Evolutionary conservation across 2,329 filamentous ascomycete species (phyloP), one percentile per base, ranked within the genome.

Genomic region (Monilinia fructicola): DNA sequence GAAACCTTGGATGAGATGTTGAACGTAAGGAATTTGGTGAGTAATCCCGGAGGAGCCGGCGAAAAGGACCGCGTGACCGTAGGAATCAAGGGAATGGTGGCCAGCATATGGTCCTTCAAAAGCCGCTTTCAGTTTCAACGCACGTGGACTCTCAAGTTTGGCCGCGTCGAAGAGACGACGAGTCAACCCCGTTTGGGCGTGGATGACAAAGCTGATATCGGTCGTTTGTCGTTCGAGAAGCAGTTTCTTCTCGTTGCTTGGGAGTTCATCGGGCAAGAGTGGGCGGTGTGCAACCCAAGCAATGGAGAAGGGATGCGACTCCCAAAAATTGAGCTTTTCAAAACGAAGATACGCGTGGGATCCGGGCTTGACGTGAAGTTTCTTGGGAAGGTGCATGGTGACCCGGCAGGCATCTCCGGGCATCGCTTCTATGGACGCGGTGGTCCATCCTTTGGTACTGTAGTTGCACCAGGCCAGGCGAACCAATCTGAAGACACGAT

Each of bases 31-130:
- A 40, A 98, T 86, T 77, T 96, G 93, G 77, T 98, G 94, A 0
- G 94, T 97, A 79, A 99, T 98, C 69, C 95, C 95, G 6, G 95
- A 93, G 67, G 94, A 92, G 66, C 93, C 93, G 16, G 94, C 93
- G 76, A 97, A 93, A 66, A 99, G 88, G 70, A 99, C 86, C 54
- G 89, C 88, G 54, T 96, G 95, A 50, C 95, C 94, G 78, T 97
- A 98, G 10, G 93, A 97, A 78, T 93, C 89, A 70, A 98, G 88
- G 68, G 87, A 88, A 78, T 97, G 90, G 75, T 92, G 89, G 53
- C 89, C 89, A 5, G 87, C 89, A 76, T 98, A 98, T 0, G 95
- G 94, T 0, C 95, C 95, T 79, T 98, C 95, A 69, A 96, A 87
- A 67, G 91, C 87, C 44, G 92, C 93, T 59, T 67, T 74, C 18